Evolutionary conservation across 1,139 yeast species (phyloP), one percentile per base, ranked within the genome.

Genomic region (Pichia kudriavzevii): DNA sequence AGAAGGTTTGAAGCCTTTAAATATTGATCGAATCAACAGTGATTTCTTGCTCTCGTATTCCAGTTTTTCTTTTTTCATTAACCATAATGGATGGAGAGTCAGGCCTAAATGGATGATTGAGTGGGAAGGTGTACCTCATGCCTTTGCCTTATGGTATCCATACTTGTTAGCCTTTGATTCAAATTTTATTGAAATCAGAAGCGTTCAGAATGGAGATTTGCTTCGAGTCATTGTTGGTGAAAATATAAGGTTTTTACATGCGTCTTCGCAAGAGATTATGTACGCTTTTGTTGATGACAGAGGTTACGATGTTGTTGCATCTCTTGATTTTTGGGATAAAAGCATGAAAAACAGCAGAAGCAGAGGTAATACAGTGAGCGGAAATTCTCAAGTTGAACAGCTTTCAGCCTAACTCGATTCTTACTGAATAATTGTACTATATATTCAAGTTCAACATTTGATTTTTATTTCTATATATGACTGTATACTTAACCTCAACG

Each of bases 111-210:
- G 95, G 93, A 80, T 88, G 48, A 80, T 91, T 36, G 80, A 82
- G 55, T 91, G 98, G 98, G 97, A 91, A 61, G 96, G 97, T 28
- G 73, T 78, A 34, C 97, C 98, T 4, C 94, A 82, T 52, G 79
- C 80, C 43, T 85, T 91, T 58, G 94, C 96, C 9, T 67, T 91
- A 33, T 85, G 93, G 69, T 91, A 88, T 61, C 98, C 98, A 4
- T 91, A 87, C 56, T 66, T 91, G 40, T 65, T 91, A 43, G 91
- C 95, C 14, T 91, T 91, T 63, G 97, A 91, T 54, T 74, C 80
- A 18, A 81, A 77, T 41, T 87, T 91, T 52, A 84, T 91, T 55
- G 98, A 91, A 62, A 82, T 91, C 38, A 70, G 98, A 44, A 91
- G 87, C 51, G 84, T 88, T 52, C 95, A 88, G 49, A 75, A 85